These are phyloP conservation scores for Cordyceps fumosorosea DNA, from an alignment of 2,329 filamentous ascomycete species.

Conservation along the genomic window DNA sequence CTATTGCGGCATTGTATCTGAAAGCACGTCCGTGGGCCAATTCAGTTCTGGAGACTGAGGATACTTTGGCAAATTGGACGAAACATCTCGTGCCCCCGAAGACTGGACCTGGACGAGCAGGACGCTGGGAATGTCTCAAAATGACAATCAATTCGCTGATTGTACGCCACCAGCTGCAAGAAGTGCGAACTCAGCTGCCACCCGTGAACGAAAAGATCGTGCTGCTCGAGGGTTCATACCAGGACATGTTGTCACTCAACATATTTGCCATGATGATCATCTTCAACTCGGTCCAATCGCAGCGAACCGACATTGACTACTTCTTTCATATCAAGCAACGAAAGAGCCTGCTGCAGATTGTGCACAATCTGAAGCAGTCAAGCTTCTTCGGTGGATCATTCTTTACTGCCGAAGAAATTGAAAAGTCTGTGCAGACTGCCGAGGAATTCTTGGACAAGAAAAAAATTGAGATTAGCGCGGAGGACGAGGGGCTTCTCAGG, in stretches of 20 bases:
- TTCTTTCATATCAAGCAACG: slow-evolving; percentile 75
- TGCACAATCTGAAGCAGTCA: slow-evolving; percentile 73
- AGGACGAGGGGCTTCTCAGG: slow-evolving; percentile 55
- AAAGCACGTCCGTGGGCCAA: slow-evolving; percentile 75
- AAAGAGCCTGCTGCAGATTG: slow-evolving; percentile 59
- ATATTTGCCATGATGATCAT: slow-evolving; percentile 79
- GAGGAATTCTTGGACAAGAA: slow-evolving; percentile 60
- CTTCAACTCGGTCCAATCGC: slow-evolving; percentile 82
- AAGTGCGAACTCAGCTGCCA: slow-evolving; percentile 65
- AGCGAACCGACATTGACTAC: slow-evolving; percentile 77
- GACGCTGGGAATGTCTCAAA: slow-evolving; percentile 56
- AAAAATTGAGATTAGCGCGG: slow-evolving; percentile 48
- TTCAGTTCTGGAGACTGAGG: slow-evolving; percentile 43
- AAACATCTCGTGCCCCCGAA: slow-evolving; percentile 60
- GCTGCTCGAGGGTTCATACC: slow-evolving; percentile 71
- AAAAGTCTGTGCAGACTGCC: slow-evolving; percentile 58
- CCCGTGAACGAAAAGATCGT: slow-evolving; percentile 65
- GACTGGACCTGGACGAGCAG: slow-evolving; percentile 44
- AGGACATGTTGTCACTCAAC: slow-evolving; percentile 78
- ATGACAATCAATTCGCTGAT: slow-evolving; percentile 72
- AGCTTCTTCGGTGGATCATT: slow-evolving; percentile 82
- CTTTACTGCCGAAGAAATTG: slow-evolving; percentile 57
- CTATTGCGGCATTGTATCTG: slow-evolving; percentile 64
- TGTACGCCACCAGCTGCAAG: slow-evolving; percentile 68
- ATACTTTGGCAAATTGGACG: slow-evolving; percentile 60